Conservation (phyloP, 192 early-diverging fungal genomes). For the Coemansia sp. region DNA sequence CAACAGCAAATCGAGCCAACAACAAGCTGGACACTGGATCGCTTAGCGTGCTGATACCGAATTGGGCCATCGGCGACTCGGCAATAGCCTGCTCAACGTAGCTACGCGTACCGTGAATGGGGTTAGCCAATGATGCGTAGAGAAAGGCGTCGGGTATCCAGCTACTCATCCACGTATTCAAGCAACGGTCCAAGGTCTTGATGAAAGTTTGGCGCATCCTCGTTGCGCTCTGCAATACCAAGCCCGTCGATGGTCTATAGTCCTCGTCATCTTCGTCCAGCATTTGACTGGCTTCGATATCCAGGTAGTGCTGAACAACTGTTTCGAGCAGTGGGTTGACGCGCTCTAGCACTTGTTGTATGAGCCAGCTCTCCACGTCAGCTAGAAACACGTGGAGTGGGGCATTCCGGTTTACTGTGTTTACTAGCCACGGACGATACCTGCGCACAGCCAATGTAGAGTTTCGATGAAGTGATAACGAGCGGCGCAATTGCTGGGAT, state of each 20-base stretch:
- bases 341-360: slow-evolving; percentile 50
- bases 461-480: slow-evolving; percentile 25
- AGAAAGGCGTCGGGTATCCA: slow-evolving; percentile 48
- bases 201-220: slow-evolving; percentile 44
- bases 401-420: slow-evolving; percentile 40
- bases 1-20: slow-evolving; percentile 45
- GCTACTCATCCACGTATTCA: slow-evolving; percentile 45
- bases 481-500: slow-evolving; percentile 26
- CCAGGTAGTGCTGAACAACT: slow-evolving; percentile 50
- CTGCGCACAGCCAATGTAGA: slow-evolving; percentile 11
- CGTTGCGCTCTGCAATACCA: slow-evolving; percentile 27
- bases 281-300: slow-evolving; percentile 47
- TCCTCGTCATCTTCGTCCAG: slow-evolving; percentile 23
- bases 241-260: background rate
- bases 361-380: slow-evolving; percentile 54
- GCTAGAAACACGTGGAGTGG: slow-evolving; percentile 54
- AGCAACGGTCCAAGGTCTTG: slow-evolving; percentile 27
- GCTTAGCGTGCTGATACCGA: slow-evolving; percentile 29
- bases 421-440: slow-evolving; percentile 50
- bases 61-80: slow-evolving; percentile 26
- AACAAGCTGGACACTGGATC: slow-evolving; percentile 51
- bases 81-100: slow-evolving; percentile 21
- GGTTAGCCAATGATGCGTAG: slow-evolving; percentile 26
- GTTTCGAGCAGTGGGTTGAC: slow-evolving; percentile 49
- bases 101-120: slow-evolving; percentile 21